Percentiles rank a stretch among this genome's conserved stretches.
Evolutionary conservation across 179 eudicot genomes (phyloP).

Genomic region (Amaranthus tricolor): DNA sequence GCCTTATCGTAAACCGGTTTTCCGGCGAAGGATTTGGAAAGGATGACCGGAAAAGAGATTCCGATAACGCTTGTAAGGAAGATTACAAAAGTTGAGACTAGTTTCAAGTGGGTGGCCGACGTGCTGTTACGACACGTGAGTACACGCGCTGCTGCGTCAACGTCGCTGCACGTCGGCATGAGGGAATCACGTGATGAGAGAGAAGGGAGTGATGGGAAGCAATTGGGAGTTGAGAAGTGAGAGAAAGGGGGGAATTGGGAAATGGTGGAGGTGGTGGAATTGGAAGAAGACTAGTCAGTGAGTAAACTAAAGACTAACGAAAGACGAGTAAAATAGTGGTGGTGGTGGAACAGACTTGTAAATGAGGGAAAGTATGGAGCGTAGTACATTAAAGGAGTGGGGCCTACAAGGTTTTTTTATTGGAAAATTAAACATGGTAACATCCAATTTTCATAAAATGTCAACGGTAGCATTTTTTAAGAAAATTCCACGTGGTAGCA

Average conservation of each 20-base stretch:
- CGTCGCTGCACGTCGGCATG: conserved; percentile 47
- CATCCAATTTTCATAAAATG: no score
- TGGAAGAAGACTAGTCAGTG: not conserved
- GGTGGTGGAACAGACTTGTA: not conserved
- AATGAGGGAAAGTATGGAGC: not conserved
- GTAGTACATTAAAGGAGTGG: not conserved
- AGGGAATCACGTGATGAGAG: conserved; percentile 4
- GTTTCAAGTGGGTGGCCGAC: conserved; percentile 58
- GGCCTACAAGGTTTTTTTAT: not conserved
- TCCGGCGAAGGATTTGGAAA: conserved; percentile 60
- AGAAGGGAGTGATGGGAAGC: not conserved
- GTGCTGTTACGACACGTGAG: conserved; percentile 53
- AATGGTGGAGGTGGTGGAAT: not conserved
- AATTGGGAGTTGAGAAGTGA: not conserved
- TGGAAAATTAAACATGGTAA: no score
- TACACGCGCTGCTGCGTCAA: conserved; percentile 41
- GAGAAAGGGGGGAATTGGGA: no score
- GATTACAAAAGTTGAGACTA: conserved; percentile 45
- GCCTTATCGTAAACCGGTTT: conserved; percentile 67
- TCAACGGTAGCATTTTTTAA: no score
- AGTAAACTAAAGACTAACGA: no score
- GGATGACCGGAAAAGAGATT: conserved; percentile 53
- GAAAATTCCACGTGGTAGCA: no score
- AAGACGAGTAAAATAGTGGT: not conserved
- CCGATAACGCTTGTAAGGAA: conserved; percentile 64